Conservation (phyloP, 1,139 yeast genomes). For the Hansenula sp. region DNA sequence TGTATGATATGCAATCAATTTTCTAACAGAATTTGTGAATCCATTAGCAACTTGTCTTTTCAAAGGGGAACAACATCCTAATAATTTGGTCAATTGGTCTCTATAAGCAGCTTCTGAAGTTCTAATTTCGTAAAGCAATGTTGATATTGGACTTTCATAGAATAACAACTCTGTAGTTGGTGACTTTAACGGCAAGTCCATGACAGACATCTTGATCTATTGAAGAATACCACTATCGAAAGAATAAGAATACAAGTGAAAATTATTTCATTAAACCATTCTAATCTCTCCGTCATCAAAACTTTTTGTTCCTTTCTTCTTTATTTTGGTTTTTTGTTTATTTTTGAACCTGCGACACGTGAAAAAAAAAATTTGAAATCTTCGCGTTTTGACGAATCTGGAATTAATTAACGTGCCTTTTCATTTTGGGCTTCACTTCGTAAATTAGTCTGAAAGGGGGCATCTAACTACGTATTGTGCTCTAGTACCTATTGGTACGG, state of each 20-base stretch:
- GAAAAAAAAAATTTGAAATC: too few relatives aligned
- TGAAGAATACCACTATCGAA: too few relatives aligned
- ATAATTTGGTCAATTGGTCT: constrained; percentile 4
- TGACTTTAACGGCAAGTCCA: background rate
- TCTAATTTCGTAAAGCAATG: background rate
- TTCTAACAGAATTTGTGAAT: constrained; percentile 8
- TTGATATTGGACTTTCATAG: background rate
- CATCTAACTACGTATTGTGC: too few relatives aligned
- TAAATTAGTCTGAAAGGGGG: too few relatives aligned
- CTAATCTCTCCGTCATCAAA: too few relatives aligned
- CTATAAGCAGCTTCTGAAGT: constrained; percentile 2
- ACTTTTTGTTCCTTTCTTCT: background rate
- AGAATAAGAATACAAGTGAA: too few relatives aligned
- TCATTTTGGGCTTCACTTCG: too few relatives aligned
- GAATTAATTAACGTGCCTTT: too few relatives aligned
- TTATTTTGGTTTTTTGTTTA: background rate
- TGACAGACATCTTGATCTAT: background rate
- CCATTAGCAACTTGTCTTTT: constrained; percentile 1
- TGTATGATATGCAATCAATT: constrained; percentile 14
- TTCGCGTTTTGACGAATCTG: too few relatives aligned
- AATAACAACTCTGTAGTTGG: background rate
- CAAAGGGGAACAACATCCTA: constrained; percentile 4
- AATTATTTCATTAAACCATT: too few relatives aligned
- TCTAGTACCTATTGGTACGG: too few relatives aligned
- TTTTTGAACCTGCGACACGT: too few relatives aligned